Conservation (phyloP, 148 eudicot genomes). For the Nepenthes mirabilis region DNA sequence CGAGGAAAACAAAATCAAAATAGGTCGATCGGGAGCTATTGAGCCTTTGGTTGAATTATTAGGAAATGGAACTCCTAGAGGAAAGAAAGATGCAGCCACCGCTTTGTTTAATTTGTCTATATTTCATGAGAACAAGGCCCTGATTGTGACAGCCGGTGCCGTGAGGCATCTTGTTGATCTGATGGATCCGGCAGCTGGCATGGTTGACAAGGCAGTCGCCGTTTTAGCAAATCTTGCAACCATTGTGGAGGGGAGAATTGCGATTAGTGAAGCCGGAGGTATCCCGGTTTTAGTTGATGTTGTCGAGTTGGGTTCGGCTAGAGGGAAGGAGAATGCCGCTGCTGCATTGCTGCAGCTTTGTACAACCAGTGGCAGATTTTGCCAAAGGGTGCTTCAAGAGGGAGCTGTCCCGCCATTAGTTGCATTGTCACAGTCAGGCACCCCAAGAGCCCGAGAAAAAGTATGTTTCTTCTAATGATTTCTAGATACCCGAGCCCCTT, state of each 20-base stretch:
- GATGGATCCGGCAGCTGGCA: conserved; percentile 81
- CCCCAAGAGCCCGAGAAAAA: conserved; percentile 75
- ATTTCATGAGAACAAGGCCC: conserved; percentile 47
- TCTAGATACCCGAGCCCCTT: background rate
- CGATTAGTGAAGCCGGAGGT: conserved; percentile 63
- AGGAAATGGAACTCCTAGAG: conserved; percentile 60
- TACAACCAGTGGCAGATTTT: conserved; percentile 43
- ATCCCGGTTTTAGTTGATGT: conserved; percentile 73
- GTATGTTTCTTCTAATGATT: conserved; percentile 14
- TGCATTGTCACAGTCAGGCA: conserved; percentile 69
- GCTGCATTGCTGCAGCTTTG: conserved; percentile 78
- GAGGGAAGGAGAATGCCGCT: conserved; percentile 90
- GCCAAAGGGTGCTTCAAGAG: conserved; percentile 61
- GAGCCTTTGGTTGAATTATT: conserved; percentile 62
- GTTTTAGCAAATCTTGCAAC: conserved; percentile 79
- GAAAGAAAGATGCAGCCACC: conserved; percentile 78
- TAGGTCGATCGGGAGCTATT: conserved; percentile 70
- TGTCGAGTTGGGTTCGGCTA: conserved; percentile 76
- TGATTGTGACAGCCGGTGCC: conserved; percentile 66
- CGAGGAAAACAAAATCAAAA: conserved; percentile 50
- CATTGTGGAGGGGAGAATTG: conserved; percentile 56
- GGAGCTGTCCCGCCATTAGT: conserved; percentile 85
- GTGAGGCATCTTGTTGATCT: conserved; percentile 61
- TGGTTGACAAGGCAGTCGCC: conserved; percentile 84
- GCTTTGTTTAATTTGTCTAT: conserved; percentile 81